Base-by-base conservation (phyloP, 1,284 basidiomycete species). In the Melanopsichium pennsylvanicum region DNA sequence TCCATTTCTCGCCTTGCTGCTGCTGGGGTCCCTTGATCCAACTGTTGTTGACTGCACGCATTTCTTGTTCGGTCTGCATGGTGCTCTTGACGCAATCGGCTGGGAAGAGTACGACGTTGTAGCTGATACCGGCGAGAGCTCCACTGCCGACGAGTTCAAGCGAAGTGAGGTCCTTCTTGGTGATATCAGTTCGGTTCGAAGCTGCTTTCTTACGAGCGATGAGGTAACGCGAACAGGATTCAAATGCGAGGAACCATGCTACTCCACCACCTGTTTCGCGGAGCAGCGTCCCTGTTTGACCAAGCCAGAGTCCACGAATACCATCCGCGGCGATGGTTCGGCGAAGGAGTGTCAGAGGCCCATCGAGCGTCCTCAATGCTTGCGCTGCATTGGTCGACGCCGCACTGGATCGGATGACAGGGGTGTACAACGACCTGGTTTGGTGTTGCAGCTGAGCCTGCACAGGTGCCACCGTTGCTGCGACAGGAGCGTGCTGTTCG, bases 41-140 rank as follows among this genome's bases (percentile, higher is more conserved):
- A n/a, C n/a, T n/a, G n/a, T n/a, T 12, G 7, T 49, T 22, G 4
- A 49, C 47, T 0, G 52, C 56, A 9, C 88, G 84, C 62, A 97
- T 85, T 83, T 97, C 94, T 47, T 90, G 90, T 81, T 90, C 90
- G 0, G 95, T 97, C 85, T 97, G 95, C 82, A 98, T 91, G 37
- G 92, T 87, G 70, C 90, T 92, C 84, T 98, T 98, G 77, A 97
- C 87, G 29, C 90, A 90, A 82, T 98, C 95, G 12, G 93, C 93
- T 8, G 76, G 78, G 60, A 79, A 79, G 16, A 80, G 72, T 23
- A 77, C 73, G 15, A 79, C 72, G 74, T 92, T 95, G 84, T 93
- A 97, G 55, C 87, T 85, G 11, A 91, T 88, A 5, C 95, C 95
- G 0, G 93, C 92, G 41, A 87, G 85, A 4, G 93, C 94, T 13